Evolutionary conservation across 2,329 filamentous ascomycete species (phyloP).

Genomic region (Fusarium robinianum): DNA sequence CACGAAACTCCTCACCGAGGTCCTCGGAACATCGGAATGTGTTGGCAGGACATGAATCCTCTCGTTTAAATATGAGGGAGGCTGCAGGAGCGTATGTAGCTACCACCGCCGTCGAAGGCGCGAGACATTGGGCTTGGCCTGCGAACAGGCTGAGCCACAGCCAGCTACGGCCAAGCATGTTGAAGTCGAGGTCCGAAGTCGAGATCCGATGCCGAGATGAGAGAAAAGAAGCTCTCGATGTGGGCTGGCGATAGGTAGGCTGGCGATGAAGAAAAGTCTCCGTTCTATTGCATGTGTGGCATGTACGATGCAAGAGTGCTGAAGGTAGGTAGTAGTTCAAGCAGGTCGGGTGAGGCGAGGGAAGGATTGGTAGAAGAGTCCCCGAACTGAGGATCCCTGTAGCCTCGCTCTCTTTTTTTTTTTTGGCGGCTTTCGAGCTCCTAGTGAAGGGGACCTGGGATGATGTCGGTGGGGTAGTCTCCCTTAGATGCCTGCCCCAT

Average conservation of each 20-base stretch:
- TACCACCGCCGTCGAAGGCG: slow-evolving; percentile 24
- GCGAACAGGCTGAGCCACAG: slow-evolving; percentile 31
- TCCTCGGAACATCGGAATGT: slow-evolving; percentile 56
- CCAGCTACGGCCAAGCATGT: slow-evolving; percentile 29
- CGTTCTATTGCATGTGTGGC: too few relatives aligned
- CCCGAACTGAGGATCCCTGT: neutral
- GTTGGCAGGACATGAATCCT: slow-evolving; percentile 51
- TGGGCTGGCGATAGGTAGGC: neutral
- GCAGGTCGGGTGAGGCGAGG: too few relatives aligned
- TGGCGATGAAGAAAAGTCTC: too few relatives aligned
- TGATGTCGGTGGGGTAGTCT: slow-evolving; percentile 26
- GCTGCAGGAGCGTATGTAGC: slow-evolving; percentile 31
- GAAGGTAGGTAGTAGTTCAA: too few relatives aligned
- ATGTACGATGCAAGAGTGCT: too few relatives aligned
- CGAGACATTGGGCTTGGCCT: slow-evolving; percentile 24
- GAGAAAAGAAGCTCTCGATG: slow-evolving; percentile 9
- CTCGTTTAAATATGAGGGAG: slow-evolving; percentile 33
- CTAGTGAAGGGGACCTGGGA: slow-evolving; percentile 23
- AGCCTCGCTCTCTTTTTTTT: slow-evolving; percentile 9
- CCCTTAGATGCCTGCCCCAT: slow-evolving; percentile 17
- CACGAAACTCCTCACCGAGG: slow-evolving; percentile 51
- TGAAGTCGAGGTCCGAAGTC: too few relatives aligned
- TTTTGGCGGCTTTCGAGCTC: slow-evolving; percentile 20
- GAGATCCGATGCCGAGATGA: slow-evolving; percentile 3
- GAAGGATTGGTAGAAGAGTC: slow-evolving; percentile 11